A percentile compares a stretch with the other conserved stretches of the same genome.
phyloP scores from a whole-genome alignment of 371 early-diverging fungal genomes.

The Apophysomyces sp. region DNA sequence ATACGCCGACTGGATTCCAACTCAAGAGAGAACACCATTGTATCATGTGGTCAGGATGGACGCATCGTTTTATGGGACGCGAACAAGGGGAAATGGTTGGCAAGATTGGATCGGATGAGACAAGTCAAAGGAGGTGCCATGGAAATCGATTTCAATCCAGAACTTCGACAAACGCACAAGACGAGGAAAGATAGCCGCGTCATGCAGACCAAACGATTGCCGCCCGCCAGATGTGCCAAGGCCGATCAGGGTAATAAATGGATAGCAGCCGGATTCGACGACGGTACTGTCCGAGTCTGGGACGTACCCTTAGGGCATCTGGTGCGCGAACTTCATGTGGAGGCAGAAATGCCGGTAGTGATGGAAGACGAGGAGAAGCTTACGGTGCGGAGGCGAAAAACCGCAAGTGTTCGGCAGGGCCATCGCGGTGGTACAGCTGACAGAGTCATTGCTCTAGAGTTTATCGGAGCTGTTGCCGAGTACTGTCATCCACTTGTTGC shows the following conservation, averaged over 20 bases:
- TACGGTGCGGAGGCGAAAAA: background rate
- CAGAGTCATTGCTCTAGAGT: slow-evolving; percentile 22
- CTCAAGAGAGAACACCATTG: slow-evolving; percentile 17
- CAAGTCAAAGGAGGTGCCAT: slow-evolving; percentile 9
- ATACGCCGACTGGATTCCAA: slow-evolving; percentile 17
- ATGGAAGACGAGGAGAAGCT: slow-evolving; percentile 9
- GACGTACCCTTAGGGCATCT: slow-evolving; percentile 15
- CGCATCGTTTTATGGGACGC: slow-evolving; percentile 35
- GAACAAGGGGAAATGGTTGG: slow-evolving; percentile 24
- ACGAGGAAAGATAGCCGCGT: background rate
- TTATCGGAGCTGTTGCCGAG: slow-evolving; percentile 26
- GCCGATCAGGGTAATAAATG: slow-evolving; percentile 26
- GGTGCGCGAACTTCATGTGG: slow-evolving; percentile 19
- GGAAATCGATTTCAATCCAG: slow-evolving; percentile 24
- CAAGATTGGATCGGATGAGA: slow-evolving; percentile 28
- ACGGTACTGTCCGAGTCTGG: slow-evolving; percentile 39
- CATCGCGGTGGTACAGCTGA: slow-evolving; percentile 6
- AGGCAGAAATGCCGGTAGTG: slow-evolving; percentile 6
- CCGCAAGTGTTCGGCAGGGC: background rate
- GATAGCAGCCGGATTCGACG: slow-evolving; percentile 35
- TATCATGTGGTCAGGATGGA: slow-evolving; percentile 35
- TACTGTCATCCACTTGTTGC: slow-evolving; percentile 31
- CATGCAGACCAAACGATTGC: slow-evolving; percentile 2
- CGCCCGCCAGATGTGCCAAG: slow-evolving; percentile 23
- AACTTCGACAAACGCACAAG: background rate